Base-by-base conservation (phyloP, 2,329 filamentous ascomycete species). In the Tolypocladium album region DNA sequence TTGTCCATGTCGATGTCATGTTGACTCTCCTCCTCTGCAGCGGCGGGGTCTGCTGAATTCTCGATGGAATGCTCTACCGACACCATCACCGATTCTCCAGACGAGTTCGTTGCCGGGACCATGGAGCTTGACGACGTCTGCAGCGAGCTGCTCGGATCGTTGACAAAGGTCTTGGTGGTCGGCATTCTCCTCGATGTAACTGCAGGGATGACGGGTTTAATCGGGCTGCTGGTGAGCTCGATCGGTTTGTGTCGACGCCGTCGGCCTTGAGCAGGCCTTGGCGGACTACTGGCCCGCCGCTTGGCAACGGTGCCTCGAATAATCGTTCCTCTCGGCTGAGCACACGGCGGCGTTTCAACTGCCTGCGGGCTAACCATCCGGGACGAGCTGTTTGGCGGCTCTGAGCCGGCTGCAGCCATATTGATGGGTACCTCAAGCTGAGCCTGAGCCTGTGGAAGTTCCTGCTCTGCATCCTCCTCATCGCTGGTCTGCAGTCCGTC, bases 381-480 rank as follows among this genome's bases (percentile, higher is more conserved):
- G 39, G 53, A 55, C 22, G 61, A 66, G 5, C 63, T 61, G 22
- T 64, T 64, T 5, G 58, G 58, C 38, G 62, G 50, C 22, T 64
- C 59, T 4, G 62, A 58, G 38, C 61, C 64, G 17, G 67, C 61
- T 47, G 67, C 62, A 47, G 59, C 61, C n/a, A 66, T 63, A 43
- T 71, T 71, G 12, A 73, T 62, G 20, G 68, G 62, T 8, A 38
- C 53, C 45, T 64, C 60, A 13, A 47, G 34, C 12, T 56, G 58
- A 43, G 63, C 59, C 17, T 68, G 66, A 8, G 67, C 70, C 43
- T 68, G 68, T 1, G 73, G 73, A 5, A 74, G 62, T 42, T 69
- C 68, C 55, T 70, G 68, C 55, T 76, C 75, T n/a, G 75, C 60
- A 11, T 75, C 72, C 17, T 75, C 72, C 27, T 75, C 74, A 11